Conservation (phyloP, 2,329 filamentous ascomycete species). For the Chaetomium strumarium region DNA sequence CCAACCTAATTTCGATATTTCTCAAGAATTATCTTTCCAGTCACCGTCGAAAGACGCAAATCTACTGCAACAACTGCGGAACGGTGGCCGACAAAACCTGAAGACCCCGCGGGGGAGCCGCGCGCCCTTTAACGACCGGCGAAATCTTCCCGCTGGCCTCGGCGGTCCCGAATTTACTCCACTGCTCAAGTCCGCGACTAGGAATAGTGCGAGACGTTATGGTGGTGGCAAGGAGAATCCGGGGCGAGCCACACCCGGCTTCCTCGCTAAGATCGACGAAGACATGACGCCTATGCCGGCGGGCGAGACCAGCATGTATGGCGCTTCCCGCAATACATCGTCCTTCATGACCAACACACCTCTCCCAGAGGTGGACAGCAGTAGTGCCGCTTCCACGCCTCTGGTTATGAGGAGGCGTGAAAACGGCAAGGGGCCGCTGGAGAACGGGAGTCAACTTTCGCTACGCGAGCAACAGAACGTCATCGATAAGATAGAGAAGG, state of each 20-base stretch:
- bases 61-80: slow-evolving; percentile 67
- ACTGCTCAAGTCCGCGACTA: slow-evolving; percentile 73
- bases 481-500: slow-evolving; percentile 94
- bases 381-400: slow-evolving; percentile 79
- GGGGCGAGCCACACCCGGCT: slow-evolving; percentile 60
- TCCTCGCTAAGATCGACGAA: slow-evolving; percentile 59
- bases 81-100: slow-evolving; percentile 55
- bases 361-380: slow-evolving; percentile 67
- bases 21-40: slow-evolving; percentile 80
- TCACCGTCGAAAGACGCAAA: slow-evolving; percentile 74
- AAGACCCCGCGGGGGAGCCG: slow-evolving; percentile 67
- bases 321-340: slow-evolving; percentile 61
- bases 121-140: slow-evolving; percentile 63
- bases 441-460: slow-evolving; percentile 85
- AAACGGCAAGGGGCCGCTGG: slow-evolving; percentile 58
- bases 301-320: slow-evolving; percentile 55
- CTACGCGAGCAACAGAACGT: slow-evolving; percentile 91
- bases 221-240: slow-evolving; percentile 53
- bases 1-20: slow-evolving; percentile 72
- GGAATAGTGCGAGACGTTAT: slow-evolving; percentile 61
- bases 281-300: slow-evolving; percentile 69
- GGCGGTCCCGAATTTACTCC: slow-evolving; percentile 85
- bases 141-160: slow-evolving; percentile 61
- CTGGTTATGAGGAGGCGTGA: slow-evolving; percentile 61
- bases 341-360: slow-evolving; percentile 63